Evolutionary conservation across 2,329 filamentous ascomycete species (phyloP), one percentile per base, ranked within the genome.

Genomic region (Pyricularia pennisetigena): DNA sequence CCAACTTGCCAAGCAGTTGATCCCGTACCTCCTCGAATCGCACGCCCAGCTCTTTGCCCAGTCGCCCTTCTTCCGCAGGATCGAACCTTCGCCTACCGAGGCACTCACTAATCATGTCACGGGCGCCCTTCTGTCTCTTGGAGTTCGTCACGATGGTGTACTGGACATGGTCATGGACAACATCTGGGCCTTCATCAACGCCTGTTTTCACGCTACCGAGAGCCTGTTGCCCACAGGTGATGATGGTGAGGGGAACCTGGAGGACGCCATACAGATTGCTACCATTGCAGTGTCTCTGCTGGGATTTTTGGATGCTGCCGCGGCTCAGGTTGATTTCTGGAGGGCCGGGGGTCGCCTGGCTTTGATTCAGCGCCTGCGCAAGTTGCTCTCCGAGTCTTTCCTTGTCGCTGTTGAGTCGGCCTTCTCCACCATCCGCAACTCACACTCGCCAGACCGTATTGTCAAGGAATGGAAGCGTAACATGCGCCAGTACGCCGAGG

Each of bases 51-150:
- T 86, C 23, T 92, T 98, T 73, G 85, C 87, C 9, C 83, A 89
- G 4, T 97, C 94, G 67, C 92, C 93, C 0, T 92, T 91, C 77
- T 90, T 97, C 72, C 90, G 90, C 72, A 88, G 88, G 72, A 86
- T 97, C 75, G 90, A 94, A 70, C 93, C 93, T 1, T 96, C 92
- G 3, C 94, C 96, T 24, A 95, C 93, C 82, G 94, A 98, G 78
- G 85, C 89, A 1, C 82, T 98, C 35, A 89, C 92, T 2, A 90
- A 89, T 73, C 88, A 92, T 73, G 85, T 99, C 57, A 90, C 93
- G 0, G 86, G 86, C 5, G 94, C 94, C 5, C 82, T 98, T 7
- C 84, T 99, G n/a, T 87, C 89, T 0, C 82, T 99, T 26, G 94
- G 93, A 2, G 84, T 87, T 65, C 89, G 88, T 68, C 91, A 94